These are phyloP conservation scores for Pistacia atlantica DNA, from an alignment of 345 rosid genomes.

Conservation along the genomic window DNA sequence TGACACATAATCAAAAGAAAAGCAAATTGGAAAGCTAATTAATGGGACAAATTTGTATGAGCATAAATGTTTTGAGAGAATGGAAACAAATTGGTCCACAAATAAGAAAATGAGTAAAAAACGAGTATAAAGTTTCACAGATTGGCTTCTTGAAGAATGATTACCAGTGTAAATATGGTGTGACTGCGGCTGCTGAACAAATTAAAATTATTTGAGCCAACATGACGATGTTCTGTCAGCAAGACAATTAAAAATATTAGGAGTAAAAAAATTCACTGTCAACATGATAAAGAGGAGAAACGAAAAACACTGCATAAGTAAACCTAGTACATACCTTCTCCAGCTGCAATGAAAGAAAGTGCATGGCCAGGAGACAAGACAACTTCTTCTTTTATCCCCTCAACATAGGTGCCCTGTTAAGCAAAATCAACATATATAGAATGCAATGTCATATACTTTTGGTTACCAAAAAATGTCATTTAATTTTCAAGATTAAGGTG, in stretches of 20 bases:
- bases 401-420: slow-evolving; percentile 94
- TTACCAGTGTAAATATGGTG: slow-evolving; percentile 95
- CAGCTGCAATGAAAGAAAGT: slow-evolving; percentile 97
- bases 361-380: slow-evolving; percentile 99
- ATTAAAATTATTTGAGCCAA: slow-evolving; percentile 99
- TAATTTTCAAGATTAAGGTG: not conserved
- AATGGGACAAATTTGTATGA: not conserved
- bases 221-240: slow-evolving; percentile 95
- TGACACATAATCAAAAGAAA: slow-evolving; percentile 1
- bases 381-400: slow-evolving; percentile 99
- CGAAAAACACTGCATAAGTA: slow-evolving; percentile 11
- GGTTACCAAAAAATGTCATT: not conserved
- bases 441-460: not conserved
- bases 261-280: slow-evolving; percentile 9
- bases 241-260: slow-evolving; percentile 24
- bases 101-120: slow-evolving; percentile 1
- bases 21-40: not conserved
- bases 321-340: slow-evolving; percentile 68
- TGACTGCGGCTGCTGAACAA: slow-evolving; percentile 98
- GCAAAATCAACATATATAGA: not conserved
- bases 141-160: slow-evolving; percentile 13
- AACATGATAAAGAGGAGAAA: not conserved
- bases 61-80: not conserved
- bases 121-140: not conserved
- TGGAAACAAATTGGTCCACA: slow-evolving; percentile 4